Evolutionary conservation across 1,139 yeast species (phyloP), one percentile per base, ranked within the genome.

Genomic region (Trichomonascaceae sp.): DNA sequence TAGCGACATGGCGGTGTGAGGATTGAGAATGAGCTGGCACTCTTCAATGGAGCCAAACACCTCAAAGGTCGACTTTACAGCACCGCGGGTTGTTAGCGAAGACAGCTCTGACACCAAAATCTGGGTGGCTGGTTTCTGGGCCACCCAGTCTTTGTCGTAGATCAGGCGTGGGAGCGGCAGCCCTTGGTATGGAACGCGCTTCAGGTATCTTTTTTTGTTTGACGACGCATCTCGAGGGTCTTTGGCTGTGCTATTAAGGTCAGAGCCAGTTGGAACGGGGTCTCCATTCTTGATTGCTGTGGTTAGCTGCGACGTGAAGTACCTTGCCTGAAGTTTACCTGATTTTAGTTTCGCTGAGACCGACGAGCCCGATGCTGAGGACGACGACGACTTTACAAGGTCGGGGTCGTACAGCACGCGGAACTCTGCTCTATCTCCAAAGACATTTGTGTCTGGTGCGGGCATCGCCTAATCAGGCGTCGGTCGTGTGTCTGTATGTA

Each of bases 1-100:
- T 33, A 85, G 56, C 0, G 93, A 89, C 16, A 78, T 80, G 2
- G 87, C 94, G 34, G 80, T 75, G 14, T 65, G 64, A 1, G 92
- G 84, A 49, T 87, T 93, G 41, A 69, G 71, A 15, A 76, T 62
- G 39, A 75, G 65, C 41, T 71, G 72, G 36, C 80, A 60, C 28
- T 71, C 74, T 4, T 61, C 56, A 2, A 76, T 53, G 9, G 67
- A 69, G 2, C 95, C 95, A 54, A 65, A 79, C 26, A 68, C 59
- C 29, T 64, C 64, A 41, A 84, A 74, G 41, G 76, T 76, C 34
- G 69, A 60, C 23, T 60, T 54, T 39, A 75, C 48, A 45, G 67
- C 57, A 44, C 65, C 14, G 44, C 63, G 57, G 46, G 76, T 54
- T 44, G 76, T 52, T 42, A 69, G 45, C 50, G 68, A 41, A 42